phyloP scores from a whole-genome alignment of 2,329 filamentous ascomycete species.

The Fusarium sacchari region DNA sequence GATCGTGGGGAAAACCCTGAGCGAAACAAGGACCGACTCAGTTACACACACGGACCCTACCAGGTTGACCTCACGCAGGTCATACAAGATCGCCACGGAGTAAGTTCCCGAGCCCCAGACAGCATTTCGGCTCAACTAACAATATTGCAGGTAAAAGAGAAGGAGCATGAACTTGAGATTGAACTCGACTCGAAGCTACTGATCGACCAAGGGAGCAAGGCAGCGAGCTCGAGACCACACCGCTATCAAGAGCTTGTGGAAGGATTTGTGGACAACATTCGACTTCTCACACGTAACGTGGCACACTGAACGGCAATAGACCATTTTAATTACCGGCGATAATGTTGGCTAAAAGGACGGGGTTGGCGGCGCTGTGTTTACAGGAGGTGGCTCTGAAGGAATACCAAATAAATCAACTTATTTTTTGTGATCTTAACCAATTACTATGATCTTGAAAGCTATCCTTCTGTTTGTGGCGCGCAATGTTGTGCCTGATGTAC shows the following conservation, averaged over 20 bases:
- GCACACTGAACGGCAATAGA: constrained; percentile 41
- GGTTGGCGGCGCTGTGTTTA: not conserved
- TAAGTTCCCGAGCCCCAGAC: constrained; percentile 42
- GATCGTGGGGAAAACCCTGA: constrained; percentile 58
- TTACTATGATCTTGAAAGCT: not conserved
- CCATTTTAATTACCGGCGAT: not conserved
- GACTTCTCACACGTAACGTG: constrained; percentile 63
- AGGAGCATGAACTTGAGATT: constrained; percentile 84
- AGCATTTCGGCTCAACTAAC: not conserved
- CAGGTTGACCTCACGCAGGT: constrained; percentile 96
- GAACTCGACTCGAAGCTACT: constrained; percentile 74
- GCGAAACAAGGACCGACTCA: constrained; percentile 88
- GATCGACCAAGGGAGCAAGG: constrained; percentile 71
- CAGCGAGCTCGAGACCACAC: constrained; percentile 62
- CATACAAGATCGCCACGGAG: constrained; percentile 58
- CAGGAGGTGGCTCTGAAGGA: not conserved
- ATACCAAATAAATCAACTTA: constrained; percentile 3
- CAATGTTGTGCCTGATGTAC: not conserved
- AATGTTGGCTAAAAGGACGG: not conserved
- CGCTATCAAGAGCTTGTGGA: constrained; percentile 75
- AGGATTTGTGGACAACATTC: constrained; percentile 79
- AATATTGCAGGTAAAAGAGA: constrained; percentile 57
- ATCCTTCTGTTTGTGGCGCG: not conserved
- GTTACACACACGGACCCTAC: constrained; percentile 87
- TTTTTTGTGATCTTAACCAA: not conserved